Evolutionary conservation across 192 early-diverging fungal species (phyloP), one percentile per base, ranked within the genome.

Genomic region (Coemansia aciculifera): DNA sequence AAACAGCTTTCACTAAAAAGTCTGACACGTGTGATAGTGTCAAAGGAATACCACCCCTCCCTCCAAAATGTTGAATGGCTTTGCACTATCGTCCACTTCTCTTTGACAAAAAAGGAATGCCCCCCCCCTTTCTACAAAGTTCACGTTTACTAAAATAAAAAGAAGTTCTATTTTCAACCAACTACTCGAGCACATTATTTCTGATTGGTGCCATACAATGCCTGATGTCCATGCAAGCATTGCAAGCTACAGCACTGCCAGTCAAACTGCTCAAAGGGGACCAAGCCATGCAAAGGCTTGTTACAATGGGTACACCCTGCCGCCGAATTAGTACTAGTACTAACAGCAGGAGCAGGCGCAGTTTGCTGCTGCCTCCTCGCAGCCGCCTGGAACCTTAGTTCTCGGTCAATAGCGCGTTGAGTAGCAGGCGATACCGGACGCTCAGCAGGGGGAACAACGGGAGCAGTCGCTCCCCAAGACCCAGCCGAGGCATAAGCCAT

Each of bases 201-300:
- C 9, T 49, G 19, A 5, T 44, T 23, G 24, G 42, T 31, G 6
- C 74, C 64, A 38, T 54, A 67, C 36, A 64, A 27, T 1, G n/a
- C 42, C 32, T 73, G 77, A 19, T 74, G 77, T 0, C 29, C 54
- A 27, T 74, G 77, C 54, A 79, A 63, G 57, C 87, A 88, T 13
- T 79, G 54, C 3, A 81, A 73, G 42, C 85, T 88, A 64, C 87
- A 88, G 67, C 84, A 88, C 60, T 83, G 82, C 64, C 84, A 90
- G 71, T 88, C 84, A 67, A 87, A 88, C 83, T 91, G 90, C 51
- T 92, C 91, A 86, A 94, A 94, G 1, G 93, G 86, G 0, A 81
- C 73, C 23, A 86, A 10, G 0, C 80, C 85, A 31, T 76, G 82
- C 52, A 94, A 62, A 2, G 76, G 69, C 57, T 85, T 87, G 7